These are phyloP conservation scores for Lyophyllum semitale DNA, from an alignment of 768 basidiomycete genomes.

Conservation along the genomic window DNA sequence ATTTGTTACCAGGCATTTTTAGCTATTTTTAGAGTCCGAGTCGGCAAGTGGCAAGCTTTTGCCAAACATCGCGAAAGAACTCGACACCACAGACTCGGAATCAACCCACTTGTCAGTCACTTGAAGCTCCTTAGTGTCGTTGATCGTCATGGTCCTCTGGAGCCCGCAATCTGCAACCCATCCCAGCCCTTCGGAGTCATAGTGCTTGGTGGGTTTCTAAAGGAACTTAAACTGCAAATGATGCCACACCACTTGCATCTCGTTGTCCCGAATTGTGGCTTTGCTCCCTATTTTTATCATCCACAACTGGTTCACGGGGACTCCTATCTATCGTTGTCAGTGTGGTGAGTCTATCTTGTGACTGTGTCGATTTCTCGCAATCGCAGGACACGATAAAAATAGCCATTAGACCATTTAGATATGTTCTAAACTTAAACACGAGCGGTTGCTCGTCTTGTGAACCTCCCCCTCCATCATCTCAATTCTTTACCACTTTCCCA, in stretches of 20 bases:
- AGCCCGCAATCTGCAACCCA: no score
- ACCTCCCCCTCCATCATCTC: neutral
- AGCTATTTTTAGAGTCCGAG: no score
- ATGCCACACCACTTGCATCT: neutral
- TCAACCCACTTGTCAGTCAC: no score
- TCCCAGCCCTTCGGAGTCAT: no score
- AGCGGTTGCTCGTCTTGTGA: conserved; percentile 5
- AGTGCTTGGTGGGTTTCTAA: neutral
- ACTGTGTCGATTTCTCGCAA: neutral
- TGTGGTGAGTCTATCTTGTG: neutral
- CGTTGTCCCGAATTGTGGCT: neutral
- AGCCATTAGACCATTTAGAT: conserved; percentile 2
- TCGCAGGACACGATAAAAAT: neutral
- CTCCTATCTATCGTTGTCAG: neutral
- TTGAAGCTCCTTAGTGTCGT: no score
- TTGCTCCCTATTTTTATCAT: conserved; percentile 24
- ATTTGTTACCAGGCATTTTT: no score
- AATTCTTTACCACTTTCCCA: neutral
- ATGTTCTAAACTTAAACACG: conserved; percentile 3
- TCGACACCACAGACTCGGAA: no score
- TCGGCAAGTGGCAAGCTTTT: no score
- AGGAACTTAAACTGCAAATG: neutral
- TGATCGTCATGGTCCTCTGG: no score
- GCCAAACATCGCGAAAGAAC: no score
- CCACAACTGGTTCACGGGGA: conserved; percentile 8